Base-by-base conservation (phyloP, 2,329 filamentous ascomycete species). In the Diplodia intermedia region DNA sequence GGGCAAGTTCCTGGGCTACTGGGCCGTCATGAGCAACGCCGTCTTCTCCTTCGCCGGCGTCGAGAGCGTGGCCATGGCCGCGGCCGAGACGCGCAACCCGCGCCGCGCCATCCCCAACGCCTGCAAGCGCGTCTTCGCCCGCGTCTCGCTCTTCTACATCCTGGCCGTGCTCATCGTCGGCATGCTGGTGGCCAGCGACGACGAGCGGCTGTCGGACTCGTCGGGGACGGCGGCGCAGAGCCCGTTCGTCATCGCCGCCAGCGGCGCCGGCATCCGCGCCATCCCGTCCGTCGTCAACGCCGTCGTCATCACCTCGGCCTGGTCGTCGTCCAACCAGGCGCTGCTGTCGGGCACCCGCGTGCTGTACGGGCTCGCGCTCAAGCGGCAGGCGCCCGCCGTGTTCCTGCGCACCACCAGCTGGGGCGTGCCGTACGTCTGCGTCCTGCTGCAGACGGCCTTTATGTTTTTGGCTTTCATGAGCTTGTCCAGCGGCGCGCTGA, bases 81-180 rank as follows among this genome's bases (percentile, higher is more conserved):
- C 85, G 4, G 85, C 84, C 31, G 86, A 88, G 75, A 84, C 84
- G 3, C 79, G 80, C 68, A 85, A 86, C 69, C 86, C 86, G 1
- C 73, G 84, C 12, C 77, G 79, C 18, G 74, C 76, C 7, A 80
- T 94, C 70, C 91, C 91, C 6, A 87, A 89, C 69, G 91, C 91
- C 65, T 93, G 93, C 82, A 90, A 89, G 77, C 84, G 93, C 57
- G 93, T 91, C 72, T 94, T 94, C 79, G 94, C 87, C 82, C 91
- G 91, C 68, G 94, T 94, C 76, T 80, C 92, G 72, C 82, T 94
- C 81, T 94, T 94, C 83, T 94, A 94, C 83, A 84, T 89, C 73
- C 79, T 92, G 68, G 89, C 86, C 31, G 90, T 93, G 40, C 85
- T 94, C 63, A 84, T 94, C 65, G 83, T 94, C 67, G 91, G 91